Evolutionary conservation across 345 rosid genomes (phyloP).

Genomic region (Ceriops tagal): DNA sequence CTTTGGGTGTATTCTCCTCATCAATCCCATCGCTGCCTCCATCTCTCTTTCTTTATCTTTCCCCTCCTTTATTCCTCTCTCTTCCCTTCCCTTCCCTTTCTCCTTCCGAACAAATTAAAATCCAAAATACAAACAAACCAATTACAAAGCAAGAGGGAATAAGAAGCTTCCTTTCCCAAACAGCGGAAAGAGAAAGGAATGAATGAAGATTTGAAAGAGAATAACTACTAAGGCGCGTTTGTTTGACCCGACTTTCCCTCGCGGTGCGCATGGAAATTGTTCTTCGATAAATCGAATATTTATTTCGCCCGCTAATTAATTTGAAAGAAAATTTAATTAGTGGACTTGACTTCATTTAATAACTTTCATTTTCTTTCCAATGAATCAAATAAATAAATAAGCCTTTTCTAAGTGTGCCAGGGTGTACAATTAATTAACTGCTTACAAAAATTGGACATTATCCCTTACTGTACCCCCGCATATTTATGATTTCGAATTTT

Average conservation of each 20-base stretch:
- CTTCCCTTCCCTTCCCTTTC: background rate
- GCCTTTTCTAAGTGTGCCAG: too few species aligned
- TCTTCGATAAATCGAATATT: too few species aligned
- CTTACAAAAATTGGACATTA: too few species aligned
- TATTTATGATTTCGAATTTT: too few species aligned
- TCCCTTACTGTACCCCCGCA: too few species aligned
- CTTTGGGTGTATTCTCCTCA: slow-evolving; percentile 89
- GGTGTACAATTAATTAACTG: too few species aligned
- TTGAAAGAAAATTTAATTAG: background rate
- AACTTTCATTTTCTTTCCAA: background rate
- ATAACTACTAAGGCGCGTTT: slow-evolving; percentile 6
- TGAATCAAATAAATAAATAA: too few species aligned
- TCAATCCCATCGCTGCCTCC: slow-evolving; percentile 93
- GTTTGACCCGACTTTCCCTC: slow-evolving; percentile 41
- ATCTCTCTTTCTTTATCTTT: slow-evolving; percentile 19
- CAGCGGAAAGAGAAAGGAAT: background rate
- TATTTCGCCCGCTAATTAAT: background rate
- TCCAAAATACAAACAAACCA: background rate
- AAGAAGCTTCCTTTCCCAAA: background rate
- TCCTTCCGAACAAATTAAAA: background rate
- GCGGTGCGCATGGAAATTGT: background rate
- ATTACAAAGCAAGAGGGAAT: background rate
- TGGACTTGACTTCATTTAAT: background rate
- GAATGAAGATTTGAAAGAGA: too few species aligned
- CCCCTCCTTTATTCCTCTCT: background rate